These are phyloP conservation scores for Rauvolfia tetraphylla DNA, from an alignment of 257 asterid species.

Conservation along the genomic window DNA sequence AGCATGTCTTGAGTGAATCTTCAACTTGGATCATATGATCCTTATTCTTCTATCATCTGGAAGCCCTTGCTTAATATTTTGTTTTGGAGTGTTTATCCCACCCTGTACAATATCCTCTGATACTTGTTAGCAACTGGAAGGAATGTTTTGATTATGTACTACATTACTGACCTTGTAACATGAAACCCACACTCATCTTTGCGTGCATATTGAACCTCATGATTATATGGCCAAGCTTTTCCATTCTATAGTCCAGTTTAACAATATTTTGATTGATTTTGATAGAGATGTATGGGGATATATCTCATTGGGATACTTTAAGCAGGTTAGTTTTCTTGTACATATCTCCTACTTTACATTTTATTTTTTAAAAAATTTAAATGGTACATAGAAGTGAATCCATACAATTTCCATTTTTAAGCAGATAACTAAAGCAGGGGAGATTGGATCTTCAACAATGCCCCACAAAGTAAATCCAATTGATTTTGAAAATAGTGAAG, in stretches of 20 bases:
- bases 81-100: neutral
- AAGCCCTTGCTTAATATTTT: neutral
- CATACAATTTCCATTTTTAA: neutral
- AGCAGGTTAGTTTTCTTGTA: slow-evolving; percentile 48
- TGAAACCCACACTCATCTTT: neutral
- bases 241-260: slow-evolving; percentile 61
- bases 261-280: slow-evolving; percentile 73
- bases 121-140: neutral
- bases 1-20: neutral
- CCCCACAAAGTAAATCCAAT: slow-evolving; percentile 95
- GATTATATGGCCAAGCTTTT: slow-evolving; percentile 85
- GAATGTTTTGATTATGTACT: neutral
- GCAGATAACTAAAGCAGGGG: slow-evolving; percentile 87
- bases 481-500: slow-evolving; percentile 89
- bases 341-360: neutral
- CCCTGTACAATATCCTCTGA: neutral
- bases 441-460: slow-evolving; percentile 92
- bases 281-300: slow-evolving; percentile 84
- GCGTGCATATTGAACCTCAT: slow-evolving; percentile 79
- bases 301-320: slow-evolving; percentile 76
- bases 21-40: neutral
- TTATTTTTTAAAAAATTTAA: no score
- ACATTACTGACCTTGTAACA: neutral
- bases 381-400: neutral
- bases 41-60: neutral